Conservation (phyloP, 2,329 filamentous ascomycete genomes). For the Periglandula ipomoeae region DNA sequence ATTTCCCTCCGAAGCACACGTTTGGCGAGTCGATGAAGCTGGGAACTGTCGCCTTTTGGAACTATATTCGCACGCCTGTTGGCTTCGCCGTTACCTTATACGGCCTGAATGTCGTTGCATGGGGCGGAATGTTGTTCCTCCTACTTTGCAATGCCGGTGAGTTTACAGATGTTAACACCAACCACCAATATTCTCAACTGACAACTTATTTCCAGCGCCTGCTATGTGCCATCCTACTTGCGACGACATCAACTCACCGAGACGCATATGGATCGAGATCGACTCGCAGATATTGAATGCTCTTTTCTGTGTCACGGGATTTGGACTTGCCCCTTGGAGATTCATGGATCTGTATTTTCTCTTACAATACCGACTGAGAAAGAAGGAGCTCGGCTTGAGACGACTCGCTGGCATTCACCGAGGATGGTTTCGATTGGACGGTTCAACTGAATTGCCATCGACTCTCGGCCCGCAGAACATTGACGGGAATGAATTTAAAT, state of each 20-base stretch:
- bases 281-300: slow-evolving; percentile 72
- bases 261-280: slow-evolving; percentile 78
- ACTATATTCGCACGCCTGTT: slow-evolving; percentile 64
- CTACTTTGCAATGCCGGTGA: slow-evolving; percentile 60
- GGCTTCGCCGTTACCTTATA: slow-evolving; percentile 74
- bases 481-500: slow-evolving; percentile 29
- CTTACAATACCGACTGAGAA: slow-evolving; percentile 49
- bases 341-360: slow-evolving; percentile 72
- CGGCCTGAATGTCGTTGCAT: slow-evolving; percentile 73
- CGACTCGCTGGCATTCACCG: slow-evolving; percentile 65
- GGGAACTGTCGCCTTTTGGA: slow-evolving; percentile 54
- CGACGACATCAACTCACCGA: slow-evolving; percentile 63
- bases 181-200: neutral
- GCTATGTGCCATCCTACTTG: slow-evolving; percentile 65
- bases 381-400: slow-evolving; percentile 48
- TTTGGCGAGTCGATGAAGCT: slow-evolving; percentile 50
- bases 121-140: slow-evolving; percentile 87
- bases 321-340: slow-evolving; percentile 77
- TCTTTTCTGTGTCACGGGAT: slow-evolving; percentile 80
- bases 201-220: slow-evolving; percentile 30
- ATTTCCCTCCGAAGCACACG: slow-evolving; percentile 53
- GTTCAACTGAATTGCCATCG: slow-evolving; percentile 49
- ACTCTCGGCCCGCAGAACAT: slow-evolving; percentile 45
- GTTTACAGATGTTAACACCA: no score
- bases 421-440: slow-evolving; percentile 65